Evolutionary conservation across 2,329 filamentous ascomycete genomes (phyloP).

Genomic region (Fonsecaea nubica): DNA sequence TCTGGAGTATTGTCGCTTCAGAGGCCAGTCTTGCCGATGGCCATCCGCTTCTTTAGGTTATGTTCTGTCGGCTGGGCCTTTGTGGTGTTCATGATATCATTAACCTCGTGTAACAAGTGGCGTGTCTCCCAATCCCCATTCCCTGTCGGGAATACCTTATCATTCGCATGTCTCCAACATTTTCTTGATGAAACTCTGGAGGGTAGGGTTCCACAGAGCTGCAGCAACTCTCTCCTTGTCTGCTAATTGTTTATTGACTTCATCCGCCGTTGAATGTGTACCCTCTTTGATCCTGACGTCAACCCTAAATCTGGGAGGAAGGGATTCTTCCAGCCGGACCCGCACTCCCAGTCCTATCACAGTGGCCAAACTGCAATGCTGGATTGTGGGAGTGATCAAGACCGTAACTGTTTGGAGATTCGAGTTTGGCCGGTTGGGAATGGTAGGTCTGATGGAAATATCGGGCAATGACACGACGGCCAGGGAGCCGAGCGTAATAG

Average conservation of each 20-base stretch:
- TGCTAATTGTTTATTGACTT: conserved; percentile 94
- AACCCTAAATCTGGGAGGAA: conserved; percentile 89
- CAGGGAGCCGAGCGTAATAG: conserved; percentile 87
- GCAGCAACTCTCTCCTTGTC: conserved; percentile 97
- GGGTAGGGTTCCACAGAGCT: conserved; percentile 88
- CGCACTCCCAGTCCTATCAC: conserved; percentile 94
- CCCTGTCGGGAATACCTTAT: conserved; percentile 25
- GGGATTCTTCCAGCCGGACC: conserved; percentile 85
- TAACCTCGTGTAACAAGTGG: not conserved
- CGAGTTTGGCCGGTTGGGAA: conserved; percentile 63
- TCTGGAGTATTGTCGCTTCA: not conserved
- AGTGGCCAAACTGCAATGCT: conserved; percentile 94
- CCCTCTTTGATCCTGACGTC: conserved; percentile 95
- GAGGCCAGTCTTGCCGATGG: not conserved
- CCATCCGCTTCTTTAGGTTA: not conserved
- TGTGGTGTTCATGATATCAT: not conserved
- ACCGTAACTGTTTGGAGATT: conserved; percentile 78
- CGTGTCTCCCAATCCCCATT: not conserved
- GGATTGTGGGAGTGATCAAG: conserved; percentile 93
- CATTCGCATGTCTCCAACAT: conserved; percentile 87
- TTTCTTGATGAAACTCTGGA: conserved; percentile 86
- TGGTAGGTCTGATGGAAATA: conserved; percentile 76
- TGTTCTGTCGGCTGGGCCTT: not conserved
- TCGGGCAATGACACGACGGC: conserved; percentile 96
- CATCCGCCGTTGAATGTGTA: conserved; percentile 91